phyloP scores from a whole-genome alignment of 805 yeast species.

The Yarrowia sp. region DNA sequence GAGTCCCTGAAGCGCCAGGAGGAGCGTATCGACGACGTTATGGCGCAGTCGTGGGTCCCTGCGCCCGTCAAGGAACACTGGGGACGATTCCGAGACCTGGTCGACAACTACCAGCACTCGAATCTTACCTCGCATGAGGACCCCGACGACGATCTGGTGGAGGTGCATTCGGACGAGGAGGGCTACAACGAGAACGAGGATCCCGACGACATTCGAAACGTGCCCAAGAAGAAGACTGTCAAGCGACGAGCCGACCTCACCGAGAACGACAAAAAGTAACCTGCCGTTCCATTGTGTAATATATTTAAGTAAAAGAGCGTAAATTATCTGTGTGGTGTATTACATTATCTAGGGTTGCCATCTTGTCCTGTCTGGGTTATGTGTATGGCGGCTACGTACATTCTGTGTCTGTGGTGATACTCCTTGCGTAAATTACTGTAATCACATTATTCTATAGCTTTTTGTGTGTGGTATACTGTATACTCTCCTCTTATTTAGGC shows the following conservation, averaged over 20 bases:
- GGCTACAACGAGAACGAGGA: conserved; percentile 22
- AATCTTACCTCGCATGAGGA: conserved; percentile 25
- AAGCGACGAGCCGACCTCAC: conserved; percentile 8
- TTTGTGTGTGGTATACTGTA: neutral
- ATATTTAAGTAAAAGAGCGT: neutral
- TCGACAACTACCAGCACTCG: conserved; percentile 31
- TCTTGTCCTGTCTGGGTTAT: too few relatives aligned
- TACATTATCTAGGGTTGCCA: too few relatives aligned
- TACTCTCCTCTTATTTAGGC: neutral
- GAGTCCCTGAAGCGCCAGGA: conserved; percentile 62
- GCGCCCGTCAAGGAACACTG: conserved; percentile 49
- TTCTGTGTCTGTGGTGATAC: too few relatives aligned
- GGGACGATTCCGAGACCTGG: conserved; percentile 44
- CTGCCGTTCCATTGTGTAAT: neutral
- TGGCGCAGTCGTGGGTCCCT: conserved; percentile 52
- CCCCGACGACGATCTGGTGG: conserved; percentile 22
- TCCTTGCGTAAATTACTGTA: too few relatives aligned
- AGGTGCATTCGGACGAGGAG: conserved; percentile 5
- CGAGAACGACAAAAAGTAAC: neutral
- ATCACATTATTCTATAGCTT: too few relatives aligned
- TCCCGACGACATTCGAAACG: conserved; percentile 19
- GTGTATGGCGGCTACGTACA: too few relatives aligned
- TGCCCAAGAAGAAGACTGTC: conserved; percentile 24
- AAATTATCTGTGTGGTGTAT: too few relatives aligned
- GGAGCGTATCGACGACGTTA: conserved; percentile 53